These are phyloP conservation scores for Halophytophthora polymorphica DNA, from an alignment of 352 stramenopile species.

Conservation along the genomic window DNA sequence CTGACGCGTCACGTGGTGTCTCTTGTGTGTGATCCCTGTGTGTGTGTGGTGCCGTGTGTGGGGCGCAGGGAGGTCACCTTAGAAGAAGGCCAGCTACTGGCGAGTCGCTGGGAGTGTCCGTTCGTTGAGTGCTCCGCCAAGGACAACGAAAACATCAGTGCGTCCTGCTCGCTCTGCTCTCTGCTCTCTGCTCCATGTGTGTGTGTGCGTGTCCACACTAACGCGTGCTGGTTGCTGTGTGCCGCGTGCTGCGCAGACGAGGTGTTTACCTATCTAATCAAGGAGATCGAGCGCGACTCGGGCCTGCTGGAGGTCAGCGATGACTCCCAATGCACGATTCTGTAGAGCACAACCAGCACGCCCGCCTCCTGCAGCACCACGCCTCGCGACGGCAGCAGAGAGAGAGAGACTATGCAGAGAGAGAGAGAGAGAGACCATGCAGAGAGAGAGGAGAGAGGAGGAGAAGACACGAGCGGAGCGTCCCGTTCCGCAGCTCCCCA, in stretches of 20 bases:
- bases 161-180: constrained; percentile 13
- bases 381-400: background rate
- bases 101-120: constrained; percentile 89
- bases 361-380: background rate
- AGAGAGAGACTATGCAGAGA: background rate
- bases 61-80: constrained; percentile 65
- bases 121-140: constrained; percentile 96
- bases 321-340: constrained; percentile 72
- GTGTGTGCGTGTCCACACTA: constrained; percentile 6
- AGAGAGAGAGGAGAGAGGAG: background rate
- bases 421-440: background rate
- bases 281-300: constrained; percentile 87
- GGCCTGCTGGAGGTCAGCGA: constrained; percentile 81
- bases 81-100: constrained; percentile 87
- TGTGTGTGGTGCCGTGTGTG: constrained; percentile 1
- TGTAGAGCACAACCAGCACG: constrained; percentile 45
- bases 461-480: background rate
- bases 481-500: too few relatives aligned
- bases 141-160: constrained; percentile 90
- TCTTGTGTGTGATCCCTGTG: constrained; percentile 14
- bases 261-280: constrained; percentile 90
- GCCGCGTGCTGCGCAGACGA: constrained; percentile 45
- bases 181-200: background rate
- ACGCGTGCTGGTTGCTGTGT: background rate
- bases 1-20: background rate